Percentiles rank a stretch among this genome's conserved stretches.
Evolutionary conservation across 2,329 filamentous ascomycete species (phyloP).

Genomic region (Ilyonectria mors-panacis): DNA sequence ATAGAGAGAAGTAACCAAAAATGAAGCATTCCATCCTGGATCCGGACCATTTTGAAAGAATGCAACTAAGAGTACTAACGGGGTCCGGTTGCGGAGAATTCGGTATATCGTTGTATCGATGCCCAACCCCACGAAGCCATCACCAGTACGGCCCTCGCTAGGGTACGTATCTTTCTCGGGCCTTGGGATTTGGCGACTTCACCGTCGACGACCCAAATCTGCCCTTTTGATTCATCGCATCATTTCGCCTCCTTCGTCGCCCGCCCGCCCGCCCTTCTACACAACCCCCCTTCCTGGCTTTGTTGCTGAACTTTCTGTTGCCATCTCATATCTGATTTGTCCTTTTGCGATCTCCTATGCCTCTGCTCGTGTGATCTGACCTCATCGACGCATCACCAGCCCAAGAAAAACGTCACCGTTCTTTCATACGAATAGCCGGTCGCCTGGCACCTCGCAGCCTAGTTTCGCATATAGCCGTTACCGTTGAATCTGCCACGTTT

Average conservation of each 20-base stretch:
- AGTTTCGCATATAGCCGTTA: neutral
- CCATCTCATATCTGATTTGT: neutral
- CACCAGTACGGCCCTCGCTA: neutral
- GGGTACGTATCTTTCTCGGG: constrained; percentile 11
- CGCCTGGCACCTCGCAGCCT: neutral
- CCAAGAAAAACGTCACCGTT: neutral
- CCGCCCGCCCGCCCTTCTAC: neutral
- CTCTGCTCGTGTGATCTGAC: neutral
- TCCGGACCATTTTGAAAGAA: neutral
- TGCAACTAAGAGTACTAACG: constrained; percentile 26
- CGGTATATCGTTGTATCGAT: constrained; percentile 8
- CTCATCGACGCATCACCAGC: neutral
- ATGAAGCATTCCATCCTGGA: neutral
- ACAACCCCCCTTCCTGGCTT: neutral
- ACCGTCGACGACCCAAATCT: constrained; percentile 8
- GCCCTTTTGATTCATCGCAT: constrained; percentile 20
- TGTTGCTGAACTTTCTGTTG: neutral
- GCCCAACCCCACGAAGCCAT: constrained; percentile 7
- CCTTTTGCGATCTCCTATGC: neutral
- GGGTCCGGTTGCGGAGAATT: constrained; percentile 6
- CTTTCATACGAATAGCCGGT: neutral
- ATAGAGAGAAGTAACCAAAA: neutral
- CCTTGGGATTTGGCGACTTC: neutral
- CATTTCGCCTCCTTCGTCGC: constrained; percentile 1
- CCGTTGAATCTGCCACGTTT: neutral